These are phyloP conservation scores for Myriosclerotinia scirpicola DNA, from an alignment of 2,329 filamentous ascomycete species.

Conservation along the genomic window DNA sequence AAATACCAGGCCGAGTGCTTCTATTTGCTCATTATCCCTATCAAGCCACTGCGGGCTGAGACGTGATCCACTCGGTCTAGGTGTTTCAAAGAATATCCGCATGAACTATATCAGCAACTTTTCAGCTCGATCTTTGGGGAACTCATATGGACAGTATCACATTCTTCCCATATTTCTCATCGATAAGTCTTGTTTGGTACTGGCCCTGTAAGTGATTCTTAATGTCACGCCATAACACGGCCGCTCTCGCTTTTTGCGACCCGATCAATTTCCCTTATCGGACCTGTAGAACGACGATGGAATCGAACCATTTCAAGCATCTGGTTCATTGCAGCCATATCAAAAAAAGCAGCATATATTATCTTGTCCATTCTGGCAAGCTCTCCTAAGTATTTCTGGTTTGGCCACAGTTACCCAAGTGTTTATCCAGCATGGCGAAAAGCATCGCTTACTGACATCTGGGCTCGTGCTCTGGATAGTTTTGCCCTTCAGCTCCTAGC, in stretches of 20 bases:
- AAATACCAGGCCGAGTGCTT: not conserved
- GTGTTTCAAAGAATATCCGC: not conserved
- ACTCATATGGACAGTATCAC: not conserved
- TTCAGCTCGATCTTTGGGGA: not conserved
- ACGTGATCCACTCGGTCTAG: not conserved
- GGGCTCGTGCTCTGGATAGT: too few species aligned
- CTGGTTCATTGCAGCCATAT: conserved; percentile 14
- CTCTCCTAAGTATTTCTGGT: conserved; percentile 2
- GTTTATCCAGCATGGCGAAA: conserved; percentile 19
- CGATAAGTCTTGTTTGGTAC: too few species aligned
- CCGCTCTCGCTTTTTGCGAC: not conserved
- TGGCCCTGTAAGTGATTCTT: not conserved
- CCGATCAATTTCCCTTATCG: not conserved
- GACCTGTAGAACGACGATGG: conserved; percentile 6
- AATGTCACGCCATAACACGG: not conserved
- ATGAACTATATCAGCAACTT: not conserved
- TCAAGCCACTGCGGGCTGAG: not conserved
- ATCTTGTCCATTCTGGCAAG: conserved; percentile 11
- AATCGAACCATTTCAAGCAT: conserved; percentile 21
- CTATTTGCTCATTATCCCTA: not conserved
- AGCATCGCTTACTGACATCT: conserved; percentile 9
- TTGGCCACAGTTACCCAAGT: not conserved
- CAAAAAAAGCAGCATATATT: conserved; percentile 7
- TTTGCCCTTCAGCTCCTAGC: too few species aligned
- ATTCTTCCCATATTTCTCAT: not conserved